A percentile compares a stretch with the other conserved stretches of the same genome.
Conservation (phyloP, 768 basidiomycete species). For the Termitomyces sp. region DNA sequence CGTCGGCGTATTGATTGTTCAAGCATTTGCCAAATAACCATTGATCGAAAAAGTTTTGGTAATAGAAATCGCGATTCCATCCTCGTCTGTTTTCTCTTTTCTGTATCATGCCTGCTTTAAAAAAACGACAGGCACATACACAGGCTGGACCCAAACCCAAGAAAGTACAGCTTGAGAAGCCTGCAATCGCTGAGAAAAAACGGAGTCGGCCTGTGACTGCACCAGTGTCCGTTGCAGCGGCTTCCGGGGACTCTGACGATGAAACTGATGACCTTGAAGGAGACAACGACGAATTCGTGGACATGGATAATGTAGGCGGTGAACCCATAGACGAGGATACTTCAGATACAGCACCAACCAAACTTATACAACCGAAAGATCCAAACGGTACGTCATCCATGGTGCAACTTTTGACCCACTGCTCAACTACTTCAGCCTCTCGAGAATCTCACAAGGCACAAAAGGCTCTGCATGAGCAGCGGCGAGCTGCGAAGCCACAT, state of each 20-base stretch:
- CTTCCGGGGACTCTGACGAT: conserved; percentile 35
- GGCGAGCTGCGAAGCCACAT: conserved; percentile 74
- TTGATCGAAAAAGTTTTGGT: conserved; percentile 10
- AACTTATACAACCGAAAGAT: conserved; percentile 34
- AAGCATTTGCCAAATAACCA: conserved; percentile 8
- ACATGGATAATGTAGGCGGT: conserved; percentile 27
- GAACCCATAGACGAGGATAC: conserved; percentile 26
- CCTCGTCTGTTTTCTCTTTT: neutral
- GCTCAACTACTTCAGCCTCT: conserved; percentile 33
- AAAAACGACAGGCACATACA: conserved; percentile 44
- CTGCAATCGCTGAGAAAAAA: conserved; percentile 12
- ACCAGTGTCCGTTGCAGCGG: conserved; percentile 23
- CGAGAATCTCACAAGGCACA: conserved; percentile 72
- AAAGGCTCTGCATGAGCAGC: conserved; percentile 57
- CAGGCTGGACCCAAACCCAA: conserved; percentile 47
- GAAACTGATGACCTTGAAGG: conserved; percentile 29
- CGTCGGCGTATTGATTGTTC: neutral
- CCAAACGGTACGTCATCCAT: conserved; percentile 46
- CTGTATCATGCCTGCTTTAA: conserved; percentile 33
- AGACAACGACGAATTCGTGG: conserved; percentile 24
- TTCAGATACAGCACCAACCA: conserved; percentile 16
- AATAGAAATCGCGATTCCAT: neutral
- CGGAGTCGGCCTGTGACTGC: conserved; percentile 59
- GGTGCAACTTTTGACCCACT: neutral
- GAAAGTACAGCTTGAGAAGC: conserved; percentile 42